Evolutionary conservation across 495 filamentous ascomycete genomes (phyloP), one percentile per base, ranked within the genome.

Genomic region (Penicillium ochrochloron): DNA sequence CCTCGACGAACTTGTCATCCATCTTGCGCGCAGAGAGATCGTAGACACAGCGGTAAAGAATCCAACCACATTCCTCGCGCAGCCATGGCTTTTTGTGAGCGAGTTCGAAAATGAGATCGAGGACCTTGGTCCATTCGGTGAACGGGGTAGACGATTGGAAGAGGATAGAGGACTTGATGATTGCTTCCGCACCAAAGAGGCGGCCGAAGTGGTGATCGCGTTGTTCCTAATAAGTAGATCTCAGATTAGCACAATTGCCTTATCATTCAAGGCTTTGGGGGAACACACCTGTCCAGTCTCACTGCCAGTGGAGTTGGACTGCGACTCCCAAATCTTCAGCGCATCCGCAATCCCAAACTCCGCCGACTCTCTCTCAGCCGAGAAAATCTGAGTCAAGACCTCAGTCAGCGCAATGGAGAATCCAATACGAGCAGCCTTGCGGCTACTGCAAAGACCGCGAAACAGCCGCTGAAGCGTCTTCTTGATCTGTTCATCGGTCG

Each of bases 331-430:
- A n/a, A 91, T 80, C 7, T 83, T 76, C 34, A 97, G 73, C 0
- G 87, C 80, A 67, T 83, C 81, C 2, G 70, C 54, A 19, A 84
- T 63, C 3, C 15, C 84, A 75, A 73, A 86, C 82, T 68, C 72
- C 25, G 68, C 59, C 35, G 61, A 65, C 44, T 74, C 77, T 15
- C 70, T 66, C 21, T 66, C 37, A 6, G 59, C 19, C 10, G 67
- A 66, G 62, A 80, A 82, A 25, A 91, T 70, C 69, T 89, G 86
- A 1, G 82, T 80, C 42, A 96, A 72, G 60, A 96, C 80, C 76
- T 97, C 94, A 0, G 93, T 91, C 66, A 98, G 76, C 2, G 94
- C 93, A 61, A 97, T 80, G 41, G 92, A 96, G 72, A 95, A 97
- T n/a, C 95, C 95, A 60, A 94, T 77, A 29, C 95, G 84, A 34